Evolutionary conservation across 2,329 filamentous ascomycete genomes (phyloP), one percentile per base, ranked within the genome.

Genomic region (Colletotrichum kahawae): DNA sequence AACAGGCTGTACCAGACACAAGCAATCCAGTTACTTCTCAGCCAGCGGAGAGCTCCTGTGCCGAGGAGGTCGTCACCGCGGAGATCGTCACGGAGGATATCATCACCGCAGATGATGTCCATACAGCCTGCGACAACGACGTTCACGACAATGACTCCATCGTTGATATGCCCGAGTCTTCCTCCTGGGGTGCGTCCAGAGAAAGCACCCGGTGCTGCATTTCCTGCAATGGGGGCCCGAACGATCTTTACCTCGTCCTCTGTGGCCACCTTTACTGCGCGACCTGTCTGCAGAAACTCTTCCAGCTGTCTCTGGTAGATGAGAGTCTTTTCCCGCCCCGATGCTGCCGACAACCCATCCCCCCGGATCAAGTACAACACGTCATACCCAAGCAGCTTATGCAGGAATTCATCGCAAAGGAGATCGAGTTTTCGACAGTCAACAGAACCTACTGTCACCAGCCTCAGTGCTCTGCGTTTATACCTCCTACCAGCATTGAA

Each of bases 341-440:
- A n/a, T 43, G 18, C 9, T 43, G 38, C 38, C 18, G 38, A 43
- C 10, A 43, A 12, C 38, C 18, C 9, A 6, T 43, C 38, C 38
- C 38, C 38, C 2, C 5, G 18, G 38, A 43, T 43, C 38, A 43
- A 3, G 18, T n/a, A 43, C 38, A 43, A 9, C 38, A 43, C 38
- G 0, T n/a, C 38, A n/a, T 43, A 43, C 5, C 38, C 38, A 12
- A n/a, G 9, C 38, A n/a, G 18, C 38, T 43, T 18, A 43, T n/a
- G 38, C 5, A 43, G 18, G 38, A 43, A n/a, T 43, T n/a, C 18
- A 9, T n/a, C 38, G 38, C 38, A 9, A n/a, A 43, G 18, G 38
- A 43, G 0, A 6, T 43, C 0, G 38, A n/a, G 0, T n/a, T 43
- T n/a, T 43, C 38, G 5, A 43, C 38, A 3, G 38, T n/a, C 18